A percentile compares a stretch with the other conserved stretches of the same genome.
Evolutionary conservation across 768 basidiomycete genomes (phyloP).

Genomic region (Lactarius pseudohatsudake): DNA sequence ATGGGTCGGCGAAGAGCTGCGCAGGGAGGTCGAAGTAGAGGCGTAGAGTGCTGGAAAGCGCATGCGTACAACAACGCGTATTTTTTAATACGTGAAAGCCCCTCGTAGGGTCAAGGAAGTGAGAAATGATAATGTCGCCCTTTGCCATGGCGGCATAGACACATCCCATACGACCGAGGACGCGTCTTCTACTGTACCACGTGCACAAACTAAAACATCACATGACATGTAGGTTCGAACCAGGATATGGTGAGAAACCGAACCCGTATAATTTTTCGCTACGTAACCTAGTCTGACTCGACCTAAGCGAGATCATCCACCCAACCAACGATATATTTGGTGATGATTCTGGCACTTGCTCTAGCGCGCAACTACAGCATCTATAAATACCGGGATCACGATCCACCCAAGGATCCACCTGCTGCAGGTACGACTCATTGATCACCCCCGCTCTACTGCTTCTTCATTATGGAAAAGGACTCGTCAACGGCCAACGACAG

Average conservation of each 20-base stretch:
- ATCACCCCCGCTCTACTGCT: background rate
- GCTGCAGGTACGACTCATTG: background rate
- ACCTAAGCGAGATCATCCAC: background rate
- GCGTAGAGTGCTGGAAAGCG: slow-evolving; percentile 6
- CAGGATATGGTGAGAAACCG: too few species aligned
- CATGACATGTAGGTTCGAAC: too few species aligned
- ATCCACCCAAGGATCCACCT: too few species aligned
- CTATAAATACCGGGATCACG: background rate
- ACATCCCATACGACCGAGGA: too few species aligned
- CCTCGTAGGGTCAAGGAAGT: slow-evolving; percentile 7
- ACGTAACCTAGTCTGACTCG: background rate
- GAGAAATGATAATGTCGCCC: background rate
- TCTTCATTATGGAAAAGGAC: background rate
- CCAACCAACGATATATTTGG: background rate
- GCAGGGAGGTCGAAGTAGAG: slow-evolving; percentile 16
- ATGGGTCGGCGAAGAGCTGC: slow-evolving; percentile 18
- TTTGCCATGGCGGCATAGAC: too few species aligned
- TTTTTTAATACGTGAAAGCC: slow-evolving; percentile 17
- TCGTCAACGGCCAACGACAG: background rate
- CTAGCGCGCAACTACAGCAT: background rate
- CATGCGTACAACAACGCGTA: slow-evolving; percentile 2
- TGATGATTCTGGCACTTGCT: too few species aligned
- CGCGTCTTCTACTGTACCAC: too few species aligned
- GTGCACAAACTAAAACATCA: too few species aligned
- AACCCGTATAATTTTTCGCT: too few species aligned